Base-by-base conservation (phyloP, 768 basidiomycete species). In the Boletus insuetus region DNA sequence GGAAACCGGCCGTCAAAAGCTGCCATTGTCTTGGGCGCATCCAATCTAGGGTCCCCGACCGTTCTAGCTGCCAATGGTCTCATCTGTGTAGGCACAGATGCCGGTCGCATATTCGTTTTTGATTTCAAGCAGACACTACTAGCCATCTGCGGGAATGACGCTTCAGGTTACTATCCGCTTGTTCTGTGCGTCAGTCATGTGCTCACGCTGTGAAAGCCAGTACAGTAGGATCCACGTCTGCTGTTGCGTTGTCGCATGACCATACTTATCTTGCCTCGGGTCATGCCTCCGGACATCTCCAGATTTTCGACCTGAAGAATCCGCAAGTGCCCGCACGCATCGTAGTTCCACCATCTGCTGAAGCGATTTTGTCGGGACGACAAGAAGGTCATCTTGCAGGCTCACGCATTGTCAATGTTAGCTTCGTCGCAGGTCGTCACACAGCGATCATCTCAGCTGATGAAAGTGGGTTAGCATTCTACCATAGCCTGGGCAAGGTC, bases 361-460 rank as follows among this genome's bases (percentile, higher is more conserved):
- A 82, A 44, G 78, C 81, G n/a, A 81, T 95, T 19, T 69, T 80
- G n/a, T 81, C 87, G 12, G 89, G 91, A 26, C 74, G 91, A 58
- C 84, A 91, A 66, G 89, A 97, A 74, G 89, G 97, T 17, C 91
- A 99, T 69, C 73, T 98, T 17, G 69, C 76, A 22, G 89, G 89
- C 12, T 88, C 91, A 3, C 81, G 82, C 16, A 94, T 99, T 46
- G 75, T 89, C 54, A 87, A 78, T 65, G 74, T 99, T 41, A 86
- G 83, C 29, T 99, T 99, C 65, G 82, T 98, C 9, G 94, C 91
- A 13, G 87, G 86, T 19, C 81, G 96, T 39, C 96, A 97, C 63
- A 98, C 97, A 3, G 94, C 93, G 6, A 81, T 98, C 47, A 84
- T 98, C 39, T 87, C 88, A 5, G 90, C 92, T 3, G 97, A 98